Conservation (phyloP, 257 asterid genomes). For the Solanum acaule region DNA sequence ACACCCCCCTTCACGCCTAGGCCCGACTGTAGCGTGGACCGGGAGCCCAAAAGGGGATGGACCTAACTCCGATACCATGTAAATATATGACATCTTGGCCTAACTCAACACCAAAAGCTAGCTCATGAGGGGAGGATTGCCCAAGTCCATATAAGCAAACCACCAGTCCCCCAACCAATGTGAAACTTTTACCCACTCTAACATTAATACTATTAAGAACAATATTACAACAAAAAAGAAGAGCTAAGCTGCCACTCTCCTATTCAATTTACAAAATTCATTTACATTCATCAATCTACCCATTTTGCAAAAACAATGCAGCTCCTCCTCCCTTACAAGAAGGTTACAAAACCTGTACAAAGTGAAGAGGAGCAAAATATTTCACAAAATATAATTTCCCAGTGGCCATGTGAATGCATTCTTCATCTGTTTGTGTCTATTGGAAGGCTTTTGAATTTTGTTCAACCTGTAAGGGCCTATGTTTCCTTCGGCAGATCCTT, state of each 20-base stretch:
- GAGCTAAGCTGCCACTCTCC: not conserved
- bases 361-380: not conserved
- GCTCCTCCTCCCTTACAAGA: not conserved
- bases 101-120: not conserved
- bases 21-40: not conserved
- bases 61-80: not conserved
- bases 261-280: not conserved
- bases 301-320: not conserved
- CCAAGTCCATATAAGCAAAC: not conserved
- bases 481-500: not conserved
- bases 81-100: not conserved
- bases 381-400: not conserved
- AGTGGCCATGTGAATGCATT: not conserved
- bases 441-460: not conserved
- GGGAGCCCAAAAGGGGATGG: not conserved
- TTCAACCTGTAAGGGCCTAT: not conserved
- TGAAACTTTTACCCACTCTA: not conserved
- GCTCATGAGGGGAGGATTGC: not conserved
- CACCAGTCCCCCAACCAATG: not conserved
- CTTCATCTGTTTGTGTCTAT: not conserved
- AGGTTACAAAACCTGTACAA: not conserved
- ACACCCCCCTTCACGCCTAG: not conserved
- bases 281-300: not conserved
- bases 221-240: not conserved
- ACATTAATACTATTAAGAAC: not conserved